Evolutionary conservation across 192 early-diverging fungal species (phyloP), one percentile per base, ranked within the genome.

Genomic region (Lunasporangiospora selenospora): DNA sequence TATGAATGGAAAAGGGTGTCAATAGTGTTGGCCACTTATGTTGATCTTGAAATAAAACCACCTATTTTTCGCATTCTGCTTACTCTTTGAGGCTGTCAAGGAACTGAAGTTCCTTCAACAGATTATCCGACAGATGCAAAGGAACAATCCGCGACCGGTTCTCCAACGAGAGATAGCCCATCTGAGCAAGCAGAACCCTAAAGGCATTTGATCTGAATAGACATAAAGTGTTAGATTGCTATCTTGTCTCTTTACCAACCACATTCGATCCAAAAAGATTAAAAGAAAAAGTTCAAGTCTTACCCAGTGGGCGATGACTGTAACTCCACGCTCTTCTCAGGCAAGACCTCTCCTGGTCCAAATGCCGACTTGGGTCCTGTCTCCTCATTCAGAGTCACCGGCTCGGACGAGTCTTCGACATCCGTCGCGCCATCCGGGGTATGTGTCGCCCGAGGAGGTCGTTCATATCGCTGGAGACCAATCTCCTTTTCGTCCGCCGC

Each of bases 61-160:
- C 27, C 31, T 37, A 38, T n/a, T n/a, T n/a, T n/a, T n/a, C n/a
- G 24, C 6, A 6, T 11, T n/a, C 8, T 10, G 55, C 80, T 75
- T 81, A 88, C 89, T 92, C 91, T 47, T 85, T 82, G 26, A 93
- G 44, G 13, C 41, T 55, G 62, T 94, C 91, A 0, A 91, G 54
- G 47, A 69, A 75, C 45, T 87, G 80, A 15, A 93, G 60, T 51
- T 93, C 88, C 19, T 70, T 67, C 42, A 89, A 58, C 24, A 92
- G 44, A 4, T 61, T 65, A 26, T 92, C 89, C 4, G 88, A 82
- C 10, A 92, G 80, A n/a, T 59, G 63, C 27, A 94, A 53, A 4
- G 90, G 89, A 21, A 82, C 78, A 30, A 94, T 62, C 23, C 80
- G 81, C 12, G 79, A 75, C 30, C 85, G 69, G 44, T 81, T 87